Base-by-base conservation (phyloP, 2,329 filamentous ascomycete species). In the Hortaea werneckii region DNA sequence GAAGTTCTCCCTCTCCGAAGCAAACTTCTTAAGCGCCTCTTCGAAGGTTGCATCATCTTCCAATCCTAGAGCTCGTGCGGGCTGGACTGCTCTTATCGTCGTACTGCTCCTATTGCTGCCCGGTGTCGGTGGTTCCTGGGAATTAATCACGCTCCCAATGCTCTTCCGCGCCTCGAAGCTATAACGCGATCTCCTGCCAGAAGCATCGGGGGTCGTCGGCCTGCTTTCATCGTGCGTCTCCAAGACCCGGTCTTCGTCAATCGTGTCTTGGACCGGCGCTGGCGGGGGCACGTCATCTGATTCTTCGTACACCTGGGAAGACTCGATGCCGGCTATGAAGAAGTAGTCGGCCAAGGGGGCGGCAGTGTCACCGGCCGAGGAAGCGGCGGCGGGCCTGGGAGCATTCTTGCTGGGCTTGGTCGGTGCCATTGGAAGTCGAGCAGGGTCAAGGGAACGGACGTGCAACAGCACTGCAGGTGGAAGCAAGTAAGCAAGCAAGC, bases 1-100 rank as follows among this genome's bases (percentile, higher is more conserved):
- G 59, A 98, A 98, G 49, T 83, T 84, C 58, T 98, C 92, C 53
- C 92, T 77, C 70, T 96, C 90, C n/a, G 83, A 84, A 40, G 92
- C 88, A 65, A 98, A 98, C 68, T 95, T 96, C 59, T 88, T 72
- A 55, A 98, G 74, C 27, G 92, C 90, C 60, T 85, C 82, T 63
- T 96, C 92, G 59, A 98, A 98, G 20, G 20, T 20, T 65, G 96
- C 92, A 59, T 86, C 87, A 61, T 94, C 87, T 47, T 69, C 78
- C 29, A 79, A 65, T 10, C 64, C 67, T 4, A 65, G 63, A 10
- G 20, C 28, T 26, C 65, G 68, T 5, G 42, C 26, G 4, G 13
- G 50, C 46, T 65, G 65, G 20, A 69, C 45, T 42, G 64, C 69
- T 55, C 74, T 77, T 58, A 83, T 79, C 12, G 79, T 83, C 43